phyloP scores from a whole-genome alignment of 2,329 filamentous ascomycete genomes.

The Pseudogymnoascus sp. region DNA sequence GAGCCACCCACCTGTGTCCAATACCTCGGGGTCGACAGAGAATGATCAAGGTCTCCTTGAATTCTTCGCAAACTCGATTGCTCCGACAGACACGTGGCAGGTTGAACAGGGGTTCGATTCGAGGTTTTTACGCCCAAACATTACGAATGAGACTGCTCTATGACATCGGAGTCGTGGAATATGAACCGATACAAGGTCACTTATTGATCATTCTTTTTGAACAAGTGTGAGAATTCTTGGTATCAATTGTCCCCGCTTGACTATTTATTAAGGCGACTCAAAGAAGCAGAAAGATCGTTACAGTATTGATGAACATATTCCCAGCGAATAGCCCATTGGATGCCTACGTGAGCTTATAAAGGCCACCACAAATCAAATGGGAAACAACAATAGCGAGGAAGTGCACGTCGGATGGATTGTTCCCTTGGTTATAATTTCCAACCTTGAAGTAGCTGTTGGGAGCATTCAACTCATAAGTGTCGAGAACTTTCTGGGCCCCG shows the following conservation, averaged over 20 bases:
- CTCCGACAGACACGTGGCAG: not conserved
- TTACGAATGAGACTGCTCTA: not conserved
- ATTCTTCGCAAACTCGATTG: not conserved
- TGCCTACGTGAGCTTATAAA: not conserved
- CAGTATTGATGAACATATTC: not conserved
- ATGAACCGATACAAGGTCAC: not conserved
- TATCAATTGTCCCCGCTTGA: not conserved
- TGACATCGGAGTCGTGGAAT: not conserved
- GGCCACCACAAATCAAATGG: not conserved
- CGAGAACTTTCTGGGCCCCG: slow-evolving; percentile 19
- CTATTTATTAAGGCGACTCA: not conserved
- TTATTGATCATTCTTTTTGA: not conserved
- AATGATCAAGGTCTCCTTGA: not conserved
- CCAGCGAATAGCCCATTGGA: not conserved
- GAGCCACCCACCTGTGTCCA: not conserved
- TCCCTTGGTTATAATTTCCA: slow-evolving; percentile 32
- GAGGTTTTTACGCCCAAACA: not conserved
- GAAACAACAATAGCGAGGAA: slow-evolving; percentile 10
- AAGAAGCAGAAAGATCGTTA: too few species aligned
- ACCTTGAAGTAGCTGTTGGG: slow-evolving; percentile 32
- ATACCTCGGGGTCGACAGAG: not conserved
- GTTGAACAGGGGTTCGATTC: not conserved
- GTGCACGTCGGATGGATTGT: slow-evolving; percentile 21
- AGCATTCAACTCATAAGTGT: slow-evolving; percentile 24
- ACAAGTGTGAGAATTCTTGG: not conserved